A percentile compares a stretch with the other conserved stretches of the same genome.
These are phyloP conservation scores for Metschnikowia aberdeeniae DNA, from an alignment of 805 yeast species.

Conservation along the genomic window DNA sequence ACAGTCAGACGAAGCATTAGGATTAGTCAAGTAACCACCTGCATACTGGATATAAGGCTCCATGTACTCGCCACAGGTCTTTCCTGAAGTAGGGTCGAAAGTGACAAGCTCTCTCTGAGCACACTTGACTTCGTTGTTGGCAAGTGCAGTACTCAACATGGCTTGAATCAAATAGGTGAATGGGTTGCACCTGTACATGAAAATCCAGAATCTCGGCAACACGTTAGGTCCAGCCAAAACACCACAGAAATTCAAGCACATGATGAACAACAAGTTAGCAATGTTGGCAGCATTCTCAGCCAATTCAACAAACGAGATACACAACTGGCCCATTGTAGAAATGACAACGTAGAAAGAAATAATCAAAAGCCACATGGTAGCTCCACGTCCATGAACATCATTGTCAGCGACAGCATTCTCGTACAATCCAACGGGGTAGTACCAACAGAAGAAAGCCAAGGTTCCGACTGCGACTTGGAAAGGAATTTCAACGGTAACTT, in stretches of 20 bases:
- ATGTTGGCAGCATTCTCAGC: conserved; percentile 25
- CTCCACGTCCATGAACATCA: conserved; percentile 30
- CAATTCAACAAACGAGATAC: conserved; percentile 20
- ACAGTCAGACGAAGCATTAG: conserved; percentile 55
- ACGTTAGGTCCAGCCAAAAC: conserved; percentile 52
- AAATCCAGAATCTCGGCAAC: conserved; percentile 83
- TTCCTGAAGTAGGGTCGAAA: conserved; percentile 46
- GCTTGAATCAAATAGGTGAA: conserved; percentile 53
- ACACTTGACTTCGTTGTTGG: conserved; percentile 48
- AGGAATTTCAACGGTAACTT: conserved; percentile 43
- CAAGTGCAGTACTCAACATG: conserved; percentile 40
- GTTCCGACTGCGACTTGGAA: conserved; percentile 51
- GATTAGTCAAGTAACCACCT: conserved; percentile 58
- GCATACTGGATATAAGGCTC: conserved; percentile 34
- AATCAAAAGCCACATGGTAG: conserved; percentile 31
- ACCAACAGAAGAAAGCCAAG: conserved; percentile 58
- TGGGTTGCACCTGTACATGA: conserved; percentile 74
- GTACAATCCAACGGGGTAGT: conserved; percentile 45
- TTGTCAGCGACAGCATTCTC: conserved; percentile 14
- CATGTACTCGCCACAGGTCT: conserved; percentile 60
- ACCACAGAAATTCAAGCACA: conserved; percentile 67
- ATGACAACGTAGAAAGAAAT: conserved; percentile 18
- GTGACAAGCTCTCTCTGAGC: conserved; percentile 23
- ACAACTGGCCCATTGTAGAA: conserved; percentile 23
- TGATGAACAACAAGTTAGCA: conserved; percentile 22